A percentile compares a stretch with the other conserved stretches of the same genome.
Conservation (phyloP, 2,329 filamentous ascomycete species). For the Penicillium sp. region DNA sequence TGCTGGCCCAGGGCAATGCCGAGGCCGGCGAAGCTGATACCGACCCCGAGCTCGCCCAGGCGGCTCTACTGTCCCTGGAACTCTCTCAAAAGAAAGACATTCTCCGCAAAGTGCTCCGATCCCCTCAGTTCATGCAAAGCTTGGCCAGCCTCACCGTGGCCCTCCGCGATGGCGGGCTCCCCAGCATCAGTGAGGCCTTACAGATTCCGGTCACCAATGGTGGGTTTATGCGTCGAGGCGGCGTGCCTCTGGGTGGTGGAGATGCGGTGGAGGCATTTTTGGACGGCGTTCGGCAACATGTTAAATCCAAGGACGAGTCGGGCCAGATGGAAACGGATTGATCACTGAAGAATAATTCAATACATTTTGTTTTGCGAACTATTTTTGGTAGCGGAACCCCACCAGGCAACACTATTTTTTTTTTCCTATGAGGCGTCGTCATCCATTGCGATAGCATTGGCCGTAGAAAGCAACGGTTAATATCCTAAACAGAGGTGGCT, state of each 20-base stretch:
- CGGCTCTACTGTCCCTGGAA: slow-evolving; percentile 70
- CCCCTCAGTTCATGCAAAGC: slow-evolving; percentile 87
- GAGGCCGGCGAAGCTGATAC: slow-evolving; percentile 64
- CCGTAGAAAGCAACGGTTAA: too few species aligned
- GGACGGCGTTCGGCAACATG: slow-evolving; percentile 77
- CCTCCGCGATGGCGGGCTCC: slow-evolving; percentile 82
- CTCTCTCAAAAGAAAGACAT: slow-evolving; percentile 75
- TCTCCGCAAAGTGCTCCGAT: slow-evolving; percentile 76
- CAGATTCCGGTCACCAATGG: slow-evolving; percentile 76
- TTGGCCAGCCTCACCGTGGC: slow-evolving; percentile 81
- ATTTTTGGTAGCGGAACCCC: slow-evolving; percentile 21
- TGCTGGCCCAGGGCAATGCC: slow-evolving; percentile 68
- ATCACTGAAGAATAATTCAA: slow-evolving; percentile 2
- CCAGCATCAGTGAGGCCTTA: slow-evolving; percentile 83
- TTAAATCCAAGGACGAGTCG: slow-evolving; percentile 54
- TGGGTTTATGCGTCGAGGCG: slow-evolving; percentile 74
- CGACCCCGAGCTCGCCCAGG: slow-evolving; percentile 64
- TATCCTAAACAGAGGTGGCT: too few species aligned
- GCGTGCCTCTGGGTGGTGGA: slow-evolving; percentile 80
- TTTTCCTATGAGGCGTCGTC: slow-evolving; percentile 11
- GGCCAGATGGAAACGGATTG: slow-evolving; percentile 47
- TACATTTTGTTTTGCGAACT: slow-evolving; percentile 12
- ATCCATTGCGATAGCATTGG: slow-evolving; percentile 6
- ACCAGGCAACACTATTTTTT: slow-evolving; percentile 21
- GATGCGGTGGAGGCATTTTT: slow-evolving; percentile 90